Evolutionary conservation across 2,329 filamentous ascomycete genomes (phyloP).

Genomic region (Alternaria incomplexa): DNA sequence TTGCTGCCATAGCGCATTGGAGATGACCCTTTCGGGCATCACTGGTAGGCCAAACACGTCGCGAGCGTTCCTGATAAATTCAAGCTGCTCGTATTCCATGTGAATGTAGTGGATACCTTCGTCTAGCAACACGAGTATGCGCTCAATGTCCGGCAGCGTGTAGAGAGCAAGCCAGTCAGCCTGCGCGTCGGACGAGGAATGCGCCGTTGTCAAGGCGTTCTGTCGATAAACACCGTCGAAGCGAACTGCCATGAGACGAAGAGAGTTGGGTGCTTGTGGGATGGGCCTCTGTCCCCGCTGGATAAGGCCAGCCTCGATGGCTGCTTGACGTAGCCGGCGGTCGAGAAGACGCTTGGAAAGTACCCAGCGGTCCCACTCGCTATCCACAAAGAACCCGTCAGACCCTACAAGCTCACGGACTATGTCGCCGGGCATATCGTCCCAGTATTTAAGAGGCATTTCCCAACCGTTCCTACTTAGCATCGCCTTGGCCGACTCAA

Average conservation of each 20-base stretch:
- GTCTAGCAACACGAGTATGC: conserved; percentile 62
- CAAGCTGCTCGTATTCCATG: conserved; percentile 64
- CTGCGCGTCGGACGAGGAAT: conserved; percentile 52
- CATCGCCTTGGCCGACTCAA: conserved; percentile 65
- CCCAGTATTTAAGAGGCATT: conserved; percentile 62
- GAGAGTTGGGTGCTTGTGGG: conserved; percentile 56
- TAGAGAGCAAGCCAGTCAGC: conserved; percentile 59
- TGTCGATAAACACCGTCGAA: conserved; percentile 61
- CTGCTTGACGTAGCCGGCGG: conserved; percentile 55
- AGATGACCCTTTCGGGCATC: conserved; percentile 62
- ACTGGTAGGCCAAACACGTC: conserved; percentile 62
- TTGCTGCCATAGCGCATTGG: conserved; percentile 63
- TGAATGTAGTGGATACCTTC: conserved; percentile 67
- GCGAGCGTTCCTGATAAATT: conserved; percentile 59
- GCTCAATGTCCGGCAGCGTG: conserved; percentile 61
- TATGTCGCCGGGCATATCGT: conserved; percentile 63
- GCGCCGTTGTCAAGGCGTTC: conserved; percentile 46
- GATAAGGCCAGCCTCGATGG: conserved; percentile 56
- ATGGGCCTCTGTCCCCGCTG: conserved; percentile 51
- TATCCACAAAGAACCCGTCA: conserved; percentile 64
- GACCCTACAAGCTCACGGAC: conserved; percentile 64
- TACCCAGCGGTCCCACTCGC: conserved; percentile 65
- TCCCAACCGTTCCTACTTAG: conserved; percentile 63
- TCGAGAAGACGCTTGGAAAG: conserved; percentile 62
- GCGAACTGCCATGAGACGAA: conserved; percentile 58